phyloP scores from a whole-genome alignment of 139 green algal genomes.

The Chlamydomonas asymmetrica region DNA sequence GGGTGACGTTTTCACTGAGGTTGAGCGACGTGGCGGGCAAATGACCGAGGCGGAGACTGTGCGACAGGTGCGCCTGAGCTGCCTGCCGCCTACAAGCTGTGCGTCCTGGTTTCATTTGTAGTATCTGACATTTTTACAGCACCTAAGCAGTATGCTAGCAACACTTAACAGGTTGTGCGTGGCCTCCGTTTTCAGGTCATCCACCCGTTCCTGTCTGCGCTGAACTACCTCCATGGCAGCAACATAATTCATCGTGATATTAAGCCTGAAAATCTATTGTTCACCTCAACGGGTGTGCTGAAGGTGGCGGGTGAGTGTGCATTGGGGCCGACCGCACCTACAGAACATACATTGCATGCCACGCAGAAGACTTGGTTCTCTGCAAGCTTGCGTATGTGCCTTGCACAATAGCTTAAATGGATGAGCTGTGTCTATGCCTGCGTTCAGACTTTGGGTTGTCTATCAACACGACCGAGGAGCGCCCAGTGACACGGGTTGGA shows the following conservation, averaged over 20 bases:
- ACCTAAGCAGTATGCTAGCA: neutral
- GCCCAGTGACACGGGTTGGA: conserved; percentile 63
- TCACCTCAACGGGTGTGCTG: conserved; percentile 48
- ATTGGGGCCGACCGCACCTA: no score
- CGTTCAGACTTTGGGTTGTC: conserved; percentile 66
- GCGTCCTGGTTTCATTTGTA: neutral
- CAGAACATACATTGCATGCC: no score
- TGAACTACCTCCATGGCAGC: conserved; percentile 60
- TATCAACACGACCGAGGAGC: conserved; percentile 59
- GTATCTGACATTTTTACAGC: no score
- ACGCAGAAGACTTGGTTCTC: no score
- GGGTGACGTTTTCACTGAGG: conserved; percentile 59
- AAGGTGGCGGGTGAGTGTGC: conserved; percentile 53
- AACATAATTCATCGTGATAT: conserved; percentile 76
- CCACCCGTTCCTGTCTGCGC: conserved; percentile 53
- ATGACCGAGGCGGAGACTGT: conserved; percentile 55
- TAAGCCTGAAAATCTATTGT: conserved; percentile 65
- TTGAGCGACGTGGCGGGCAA: conserved; percentile 48
- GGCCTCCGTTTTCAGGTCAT: conserved; percentile 39
- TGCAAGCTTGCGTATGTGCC: neutral
- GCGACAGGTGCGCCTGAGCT: conserved; percentile 10
- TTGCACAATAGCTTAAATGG: neutral
- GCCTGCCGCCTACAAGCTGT: neutral
- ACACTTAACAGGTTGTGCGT: neutral
- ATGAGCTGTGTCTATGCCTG: neutral